phyloP scores from a whole-genome alignment of 2,329 filamentous ascomycete species.

The Chaetomiaceae sp. region DNA sequence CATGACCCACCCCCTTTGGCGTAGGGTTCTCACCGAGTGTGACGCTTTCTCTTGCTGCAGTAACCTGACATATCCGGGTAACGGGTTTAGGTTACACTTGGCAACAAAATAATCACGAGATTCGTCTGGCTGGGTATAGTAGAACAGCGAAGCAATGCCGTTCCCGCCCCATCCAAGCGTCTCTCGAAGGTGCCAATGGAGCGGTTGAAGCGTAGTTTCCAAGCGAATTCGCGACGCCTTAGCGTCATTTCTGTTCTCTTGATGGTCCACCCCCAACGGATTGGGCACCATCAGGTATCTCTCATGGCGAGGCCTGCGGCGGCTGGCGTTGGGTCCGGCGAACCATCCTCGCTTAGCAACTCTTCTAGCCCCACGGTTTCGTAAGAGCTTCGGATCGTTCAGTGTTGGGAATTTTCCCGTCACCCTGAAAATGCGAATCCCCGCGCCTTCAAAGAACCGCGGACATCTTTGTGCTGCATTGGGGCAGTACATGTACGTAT shows the following conservation, averaged over 20 bases:
- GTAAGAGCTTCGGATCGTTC: too few relatives aligned
- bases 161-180: conserved; percentile 4
- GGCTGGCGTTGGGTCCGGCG: not conserved
- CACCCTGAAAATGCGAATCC: too few relatives aligned
- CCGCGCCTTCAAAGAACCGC: too few relatives aligned
- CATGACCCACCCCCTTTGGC: too few relatives aligned
- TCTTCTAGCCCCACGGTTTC: not conserved
- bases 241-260: not conserved
- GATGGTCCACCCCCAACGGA: not conserved
- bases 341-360: not conserved
- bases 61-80: too few relatives aligned
- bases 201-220: not conserved
- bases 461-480: too few relatives aligned
- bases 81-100: not conserved
- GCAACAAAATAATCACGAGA: not conserved
- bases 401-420: too few relatives aligned
- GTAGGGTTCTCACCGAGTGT: too few relatives aligned
- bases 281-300: not conserved
- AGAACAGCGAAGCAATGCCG: not conserved
- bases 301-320: not conserved
- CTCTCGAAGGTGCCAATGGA: not conserved
- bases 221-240: not conserved
- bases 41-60: not conserved
- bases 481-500: too few relatives aligned
- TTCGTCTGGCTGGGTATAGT: too few relatives aligned